Evolutionary conservation across 2,329 filamentous ascomycete species (phyloP).

Genomic region (Phialophora chinensis): DNA sequence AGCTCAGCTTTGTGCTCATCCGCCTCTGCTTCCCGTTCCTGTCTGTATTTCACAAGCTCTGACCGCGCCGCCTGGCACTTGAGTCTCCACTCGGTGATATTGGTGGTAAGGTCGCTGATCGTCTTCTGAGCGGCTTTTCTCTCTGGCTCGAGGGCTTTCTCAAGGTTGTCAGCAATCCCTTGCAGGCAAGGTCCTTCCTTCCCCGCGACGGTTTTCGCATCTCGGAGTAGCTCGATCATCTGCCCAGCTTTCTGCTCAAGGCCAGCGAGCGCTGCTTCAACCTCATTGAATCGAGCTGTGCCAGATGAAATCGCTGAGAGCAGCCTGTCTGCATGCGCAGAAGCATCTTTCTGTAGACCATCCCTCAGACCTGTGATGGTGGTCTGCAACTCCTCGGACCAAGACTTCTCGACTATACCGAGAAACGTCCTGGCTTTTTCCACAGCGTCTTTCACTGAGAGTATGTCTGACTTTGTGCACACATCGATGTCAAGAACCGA

Average conservation of each 20-base stretch:
- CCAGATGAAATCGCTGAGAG: constrained; percentile 9
- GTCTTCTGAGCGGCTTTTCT: constrained; percentile 15
- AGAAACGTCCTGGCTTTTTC: constrained; percentile 1
- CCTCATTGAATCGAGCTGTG: constrained; percentile 11
- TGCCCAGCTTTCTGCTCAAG: constrained; percentile 16
- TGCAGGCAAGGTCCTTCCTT: neutral
- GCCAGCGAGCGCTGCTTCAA: constrained; percentile 12
- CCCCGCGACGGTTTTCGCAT: constrained; percentile 15
- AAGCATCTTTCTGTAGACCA: constrained; percentile 9
- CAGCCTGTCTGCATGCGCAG: constrained; percentile 3
- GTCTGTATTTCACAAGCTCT: constrained; percentile 17
- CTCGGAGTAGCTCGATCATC: constrained; percentile 11
- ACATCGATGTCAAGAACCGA: constrained; percentile 11
- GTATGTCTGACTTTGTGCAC: constrained; percentile 18
- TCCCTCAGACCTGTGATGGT: constrained; percentile 14
- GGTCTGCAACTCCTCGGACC: constrained; percentile 8
- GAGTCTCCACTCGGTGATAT: constrained; percentile 4
- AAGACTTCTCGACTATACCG: neutral
- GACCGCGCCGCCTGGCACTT: constrained; percentile 23
- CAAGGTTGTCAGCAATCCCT: neutral
- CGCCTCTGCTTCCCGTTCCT: neutral
- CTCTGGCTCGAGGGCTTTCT: constrained; percentile 2
- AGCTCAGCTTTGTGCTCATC: constrained; percentile 6
- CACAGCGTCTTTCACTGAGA: constrained; percentile 1
- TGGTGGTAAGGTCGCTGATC: neutral